A percentile compares a stretch with the other conserved stretches of the same genome.
Evolutionary conservation across 495 filamentous ascomycete species (phyloP).

Genomic region (Penicillium malachiteum): DNA sequence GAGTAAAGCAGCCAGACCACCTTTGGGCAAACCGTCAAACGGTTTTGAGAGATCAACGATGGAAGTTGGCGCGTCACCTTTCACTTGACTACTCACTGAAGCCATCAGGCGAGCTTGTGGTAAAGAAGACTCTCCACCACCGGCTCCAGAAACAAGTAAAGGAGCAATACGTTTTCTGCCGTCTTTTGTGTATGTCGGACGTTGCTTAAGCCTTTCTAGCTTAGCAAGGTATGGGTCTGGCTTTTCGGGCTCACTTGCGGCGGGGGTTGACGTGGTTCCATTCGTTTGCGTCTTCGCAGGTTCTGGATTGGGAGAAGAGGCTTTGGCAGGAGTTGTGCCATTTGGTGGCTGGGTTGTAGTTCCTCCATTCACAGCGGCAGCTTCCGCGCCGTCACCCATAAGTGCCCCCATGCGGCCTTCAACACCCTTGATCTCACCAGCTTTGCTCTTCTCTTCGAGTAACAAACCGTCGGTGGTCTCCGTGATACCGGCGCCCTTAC

Average conservation of each 20-base stretch:
- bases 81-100: slow-evolving; percentile 55
- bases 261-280: slow-evolving; percentile 31
- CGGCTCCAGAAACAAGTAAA: slow-evolving; percentile 81
- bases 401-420: slow-evolving; percentile 95
- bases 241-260: slow-evolving; percentile 51
- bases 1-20: slow-evolving; percentile 79
- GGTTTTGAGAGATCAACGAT: slow-evolving; percentile 91
- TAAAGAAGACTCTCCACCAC: slow-evolving; percentile 79
- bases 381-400: slow-evolving; percentile 74
- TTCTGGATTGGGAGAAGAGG: slow-evolving; percentile 35
- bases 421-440: slow-evolving; percentile 80
- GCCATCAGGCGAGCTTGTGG: slow-evolving; percentile 81
- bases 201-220: slow-evolving; percentile 78
- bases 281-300: slow-evolving; percentile 40
- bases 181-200: slow-evolving; percentile 93
- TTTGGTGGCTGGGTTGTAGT: slow-evolving; percentile 35
- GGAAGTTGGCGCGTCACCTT: slow-evolving; percentile 75
- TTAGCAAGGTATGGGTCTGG: slow-evolving; percentile 63
- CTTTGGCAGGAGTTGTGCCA: slow-evolving; percentile 41
- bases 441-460: slow-evolving; percentile 89
- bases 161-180: slow-evolving; percentile 95
- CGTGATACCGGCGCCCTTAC: slow-evolving; percentile 81
- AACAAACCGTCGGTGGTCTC: slow-evolving; percentile 85
- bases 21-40: slow-evolving; percentile 88
- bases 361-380: slow-evolving; percentile 43